phyloP scores from a whole-genome alignment of 208 protist species.

The Crithidia bombi region DNA sequence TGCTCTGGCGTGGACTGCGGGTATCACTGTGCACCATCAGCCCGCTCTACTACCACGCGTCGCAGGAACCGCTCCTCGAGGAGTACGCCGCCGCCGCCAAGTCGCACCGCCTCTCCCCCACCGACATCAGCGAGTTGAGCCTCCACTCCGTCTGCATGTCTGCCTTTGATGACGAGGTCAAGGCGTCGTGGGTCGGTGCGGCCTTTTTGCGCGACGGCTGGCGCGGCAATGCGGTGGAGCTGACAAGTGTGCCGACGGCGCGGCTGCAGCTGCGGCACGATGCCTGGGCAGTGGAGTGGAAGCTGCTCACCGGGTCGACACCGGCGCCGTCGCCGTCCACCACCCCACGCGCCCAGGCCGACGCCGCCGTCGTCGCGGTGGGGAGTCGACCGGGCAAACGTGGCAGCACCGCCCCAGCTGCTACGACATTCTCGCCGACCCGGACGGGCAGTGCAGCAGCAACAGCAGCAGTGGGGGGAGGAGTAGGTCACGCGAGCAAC shows the following conservation, averaged over 20 bases:
- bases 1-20: slow-evolving; percentile 95
- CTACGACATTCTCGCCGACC: background rate
- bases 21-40: slow-evolving; percentile 96
- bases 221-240: slow-evolving; percentile 62
- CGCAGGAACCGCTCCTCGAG: slow-evolving; percentile 80
- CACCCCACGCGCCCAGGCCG: background rate
- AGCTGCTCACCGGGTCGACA: slow-evolving; percentile 24
- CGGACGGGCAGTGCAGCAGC: slow-evolving; percentile 7
- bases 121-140: slow-evolving; percentile 87
- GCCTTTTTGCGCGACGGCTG: slow-evolving; percentile 56
- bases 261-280: slow-evolving; percentile 77
- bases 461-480: background rate
- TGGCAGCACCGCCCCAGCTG: background rate
- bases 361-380: background rate
- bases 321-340: background rate
- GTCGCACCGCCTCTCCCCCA: slow-evolving; percentile 68
- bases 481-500: background rate
- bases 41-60: slow-evolving; percentile 96
- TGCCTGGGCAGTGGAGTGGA: slow-evolving; percentile 68
- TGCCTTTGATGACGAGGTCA: slow-evolving; percentile 62
- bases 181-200: slow-evolving; percentile 76
- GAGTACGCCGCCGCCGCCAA: slow-evolving; percentile 85
- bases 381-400: background rate
- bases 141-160: slow-evolving; percentile 88
- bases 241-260: slow-evolving; percentile 70